These are phyloP conservation scores for Neurospora cerealis DNA, from an alignment of 495 filamentous ascomycete species.

Conservation along the genomic window DNA sequence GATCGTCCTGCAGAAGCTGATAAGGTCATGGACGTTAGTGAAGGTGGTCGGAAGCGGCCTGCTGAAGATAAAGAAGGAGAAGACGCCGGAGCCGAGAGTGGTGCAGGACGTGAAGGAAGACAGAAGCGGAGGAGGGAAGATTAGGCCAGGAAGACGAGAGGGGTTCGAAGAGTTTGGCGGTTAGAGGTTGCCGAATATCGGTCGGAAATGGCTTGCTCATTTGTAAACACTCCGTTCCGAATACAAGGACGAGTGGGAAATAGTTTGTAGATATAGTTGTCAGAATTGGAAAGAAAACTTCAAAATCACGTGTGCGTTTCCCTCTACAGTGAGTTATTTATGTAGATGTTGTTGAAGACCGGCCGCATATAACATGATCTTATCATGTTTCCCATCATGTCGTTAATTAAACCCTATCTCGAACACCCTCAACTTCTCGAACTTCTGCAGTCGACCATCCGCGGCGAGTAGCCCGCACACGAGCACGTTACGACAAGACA, in stretches of 20 bases:
- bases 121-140: not conserved
- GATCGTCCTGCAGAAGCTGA: not conserved
- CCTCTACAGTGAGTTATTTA: not conserved
- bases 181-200: not conserved
- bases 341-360: too few relatives aligned
- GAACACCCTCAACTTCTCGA: too few relatives aligned
- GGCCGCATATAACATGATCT: too few relatives aligned
- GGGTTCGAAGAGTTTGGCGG: not conserved
- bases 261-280: not conserved
- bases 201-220: not conserved
- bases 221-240: not conserved
- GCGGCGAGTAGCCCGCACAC: constrained; percentile 47
- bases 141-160: not conserved
- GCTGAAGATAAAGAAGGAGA: not conserved
- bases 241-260: not conserved
- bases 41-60: not conserved
- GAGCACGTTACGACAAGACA: constrained; percentile 76
- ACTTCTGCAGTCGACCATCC: too few relatives aligned
- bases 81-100: not conserved
- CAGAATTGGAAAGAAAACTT: not conserved
- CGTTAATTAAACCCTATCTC: too few relatives aligned
- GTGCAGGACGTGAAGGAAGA: not conserved
- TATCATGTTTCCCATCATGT: too few relatives aligned
- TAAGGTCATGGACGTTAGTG: not conserved
- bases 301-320: not conserved